These are phyloP conservation scores for Phoma sp. DNA, from an alignment of 2,329 filamentous ascomycete species.

Conservation along the genomic window DNA sequence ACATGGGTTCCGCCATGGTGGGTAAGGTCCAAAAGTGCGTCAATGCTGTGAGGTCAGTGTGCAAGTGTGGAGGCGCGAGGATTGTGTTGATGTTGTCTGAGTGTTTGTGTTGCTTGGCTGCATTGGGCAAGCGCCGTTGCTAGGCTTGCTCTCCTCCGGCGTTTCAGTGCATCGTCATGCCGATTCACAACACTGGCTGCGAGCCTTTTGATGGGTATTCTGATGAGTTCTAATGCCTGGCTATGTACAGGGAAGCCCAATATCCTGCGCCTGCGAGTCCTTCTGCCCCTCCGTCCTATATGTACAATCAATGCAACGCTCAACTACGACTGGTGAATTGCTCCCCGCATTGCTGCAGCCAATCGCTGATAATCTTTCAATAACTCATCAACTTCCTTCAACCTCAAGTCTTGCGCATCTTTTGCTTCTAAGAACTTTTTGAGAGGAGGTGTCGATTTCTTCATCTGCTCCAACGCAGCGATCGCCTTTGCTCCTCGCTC, in stretches of 20 bases:
- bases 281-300: neutral
- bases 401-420: conserved; percentile 53
- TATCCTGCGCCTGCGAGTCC: neutral
- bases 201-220: neutral
- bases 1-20: conserved; percentile 44
- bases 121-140: conserved; percentile 11
- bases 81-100: conserved; percentile 13
- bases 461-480: conserved; percentile 53
- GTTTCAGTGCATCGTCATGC: conserved; percentile 2
- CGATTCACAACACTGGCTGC: conserved; percentile 1
- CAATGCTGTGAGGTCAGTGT: conserved; percentile 25
- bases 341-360: conserved; percentile 52
- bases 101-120: conserved; percentile 6
- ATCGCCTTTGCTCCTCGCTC: conserved; percentile 50
- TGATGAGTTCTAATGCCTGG: neutral
- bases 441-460: conserved; percentile 54
- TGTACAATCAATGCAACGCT: conserved; percentile 3
- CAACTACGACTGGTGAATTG: conserved; percentile 43
- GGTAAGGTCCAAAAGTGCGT: conserved; percentile 8
- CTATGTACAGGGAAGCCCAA: neutral
- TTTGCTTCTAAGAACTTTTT: conserved; percentile 56
- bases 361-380: conserved; percentile 53
- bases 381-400: conserved; percentile 57
- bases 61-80: conserved; percentile 16
- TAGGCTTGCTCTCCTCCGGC: neutral